These are phyloP conservation scores for Corylus avellana DNA, from an alignment of 306 rosid genomes.

Conservation along the genomic window DNA sequence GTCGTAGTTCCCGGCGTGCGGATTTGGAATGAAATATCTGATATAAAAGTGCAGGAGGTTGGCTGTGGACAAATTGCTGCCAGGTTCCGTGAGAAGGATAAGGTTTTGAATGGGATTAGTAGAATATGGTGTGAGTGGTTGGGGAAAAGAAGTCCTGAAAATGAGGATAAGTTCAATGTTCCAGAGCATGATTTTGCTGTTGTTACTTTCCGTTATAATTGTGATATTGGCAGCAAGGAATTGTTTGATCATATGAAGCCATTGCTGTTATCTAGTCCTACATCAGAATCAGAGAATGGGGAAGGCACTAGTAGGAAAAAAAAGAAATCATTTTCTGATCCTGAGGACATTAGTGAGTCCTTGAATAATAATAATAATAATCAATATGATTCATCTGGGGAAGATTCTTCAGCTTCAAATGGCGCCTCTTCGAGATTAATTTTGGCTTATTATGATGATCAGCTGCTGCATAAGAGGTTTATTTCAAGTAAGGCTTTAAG, in stretches of 20 bases:
- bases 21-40: constrained; percentile 56
- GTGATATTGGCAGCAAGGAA: constrained; percentile 65
- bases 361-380: constrained; percentile 28
- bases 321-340: constrained; percentile 59
- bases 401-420: constrained; percentile 59
- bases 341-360: constrained; percentile 54
- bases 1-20: constrained; percentile 60
- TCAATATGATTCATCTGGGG: constrained; percentile 64
- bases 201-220: constrained; percentile 62
- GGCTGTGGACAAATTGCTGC: constrained; percentile 78
- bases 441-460: constrained; percentile 50
- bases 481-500: constrained; percentile 64
- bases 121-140: constrained; percentile 98
- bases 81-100: constrained; percentile 58
- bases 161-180: constrained; percentile 32
- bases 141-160: constrained; percentile 44
- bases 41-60: constrained; percentile 49
- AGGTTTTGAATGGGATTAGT: constrained; percentile 41
- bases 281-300: constrained; percentile 39
- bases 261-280: constrained; percentile 49
- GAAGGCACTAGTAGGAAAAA: constrained; percentile 43
- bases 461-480: constrained; percentile 49
- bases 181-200: constrained; percentile 65
- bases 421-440: constrained; percentile 39
- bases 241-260: constrained; percentile 52